phyloP scores from a whole-genome alignment of 495 filamentous ascomycete genomes.

The Eremomyces bilateralis region DNA sequence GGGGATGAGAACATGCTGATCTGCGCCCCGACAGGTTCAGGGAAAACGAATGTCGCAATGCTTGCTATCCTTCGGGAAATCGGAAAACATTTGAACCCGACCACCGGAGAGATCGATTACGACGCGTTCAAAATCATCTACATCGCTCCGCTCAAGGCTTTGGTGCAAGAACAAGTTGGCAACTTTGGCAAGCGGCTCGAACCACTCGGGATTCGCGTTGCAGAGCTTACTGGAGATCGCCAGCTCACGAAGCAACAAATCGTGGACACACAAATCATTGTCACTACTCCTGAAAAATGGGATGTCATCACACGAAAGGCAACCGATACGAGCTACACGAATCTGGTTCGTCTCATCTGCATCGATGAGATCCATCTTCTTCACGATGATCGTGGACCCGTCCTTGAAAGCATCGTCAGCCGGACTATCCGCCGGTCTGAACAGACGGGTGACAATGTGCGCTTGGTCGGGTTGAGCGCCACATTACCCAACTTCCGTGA shows the following conservation, averaged over 20 bases:
- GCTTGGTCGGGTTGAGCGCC: constrained; percentile 79
- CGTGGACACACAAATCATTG: constrained; percentile 91
- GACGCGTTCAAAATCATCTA: constrained; percentile 97
- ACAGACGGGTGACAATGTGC: constrained; percentile 76
- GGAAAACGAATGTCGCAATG: constrained; percentile 99
- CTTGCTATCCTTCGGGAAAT: constrained; percentile 89
- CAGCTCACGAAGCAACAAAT: constrained; percentile 99
- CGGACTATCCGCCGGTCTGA: constrained; percentile 82
- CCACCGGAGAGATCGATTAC: constrained; percentile 73
- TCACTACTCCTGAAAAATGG: constrained; percentile 97
- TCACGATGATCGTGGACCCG: constrained; percentile 92
- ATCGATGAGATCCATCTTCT: constrained; percentile 97
- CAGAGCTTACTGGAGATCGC: constrained; percentile 88
- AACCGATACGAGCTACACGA: constrained; percentile 90
- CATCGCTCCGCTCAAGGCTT: constrained; percentile 79
- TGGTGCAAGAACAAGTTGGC: constrained; percentile 92
- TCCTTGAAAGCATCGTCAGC: constrained; percentile 91
- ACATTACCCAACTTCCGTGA: constrained; percentile 94
- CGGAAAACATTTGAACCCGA: constrained; percentile 74
- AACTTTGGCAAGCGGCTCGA: constrained; percentile 86
- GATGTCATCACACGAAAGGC: constrained; percentile 98
- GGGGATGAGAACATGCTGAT: constrained; percentile 96
- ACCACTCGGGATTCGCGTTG: constrained; percentile 75
- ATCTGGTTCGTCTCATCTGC: constrained; percentile 79
- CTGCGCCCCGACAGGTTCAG: constrained; percentile 90